Base-by-base conservation (phyloP, 2,329 filamentous ascomycete genomes). In the Ophiostoma sp. region DNA sequence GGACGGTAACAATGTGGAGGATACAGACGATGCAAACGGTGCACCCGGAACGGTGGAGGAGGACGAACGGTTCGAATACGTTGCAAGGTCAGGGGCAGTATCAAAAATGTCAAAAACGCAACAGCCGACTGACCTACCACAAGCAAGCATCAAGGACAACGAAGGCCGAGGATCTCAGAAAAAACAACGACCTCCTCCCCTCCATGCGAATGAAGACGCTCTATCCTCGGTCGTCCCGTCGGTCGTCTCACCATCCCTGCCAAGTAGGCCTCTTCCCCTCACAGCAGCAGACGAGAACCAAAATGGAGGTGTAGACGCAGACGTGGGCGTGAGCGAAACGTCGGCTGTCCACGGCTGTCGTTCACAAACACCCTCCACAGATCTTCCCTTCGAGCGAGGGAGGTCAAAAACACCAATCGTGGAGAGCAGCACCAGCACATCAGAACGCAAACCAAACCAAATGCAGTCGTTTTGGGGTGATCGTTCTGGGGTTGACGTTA, bases 291-390 rank as follows among this genome's bases (percentile, higher is more conserved):
- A 64, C 59, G 31, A 25, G 19, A 42, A n/a, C 33, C 19, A 42
- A 42, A 36, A 15, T 42, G 59, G 25, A 33, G 50, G 50, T 55
- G 50, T 48, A 9, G 59, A n/a, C 11, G 39, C 11, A 11, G 11
- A 12, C 39, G 39, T 8, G 39, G 11, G 33, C 12, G 11, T 17
- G 61, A 25, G 9, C 63, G 42, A 68, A 25, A n/a, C 63, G 7
- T 31, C 63, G 39, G 63, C 63, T 66, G 63, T 31, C 39, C n/a
- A 28, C 63, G 39, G 63, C 22, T 66, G n/a, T 66, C 19, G 28
- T 15, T 8, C 22, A 31, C 36, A 45, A 9, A 5, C 39, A 5
- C 25, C 36, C 22, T 28, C 39, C 2, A 2, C 63, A 45, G 42
- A 50, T 50, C 52, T 63, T 33, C 52, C 52, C 25, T 59, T 48